A percentile compares a stretch with the other conserved stretches of the same genome.
Evolutionary conservation across 805 yeast genomes (phyloP).

Genomic region (Sugiyamaella smithiae): DNA sequence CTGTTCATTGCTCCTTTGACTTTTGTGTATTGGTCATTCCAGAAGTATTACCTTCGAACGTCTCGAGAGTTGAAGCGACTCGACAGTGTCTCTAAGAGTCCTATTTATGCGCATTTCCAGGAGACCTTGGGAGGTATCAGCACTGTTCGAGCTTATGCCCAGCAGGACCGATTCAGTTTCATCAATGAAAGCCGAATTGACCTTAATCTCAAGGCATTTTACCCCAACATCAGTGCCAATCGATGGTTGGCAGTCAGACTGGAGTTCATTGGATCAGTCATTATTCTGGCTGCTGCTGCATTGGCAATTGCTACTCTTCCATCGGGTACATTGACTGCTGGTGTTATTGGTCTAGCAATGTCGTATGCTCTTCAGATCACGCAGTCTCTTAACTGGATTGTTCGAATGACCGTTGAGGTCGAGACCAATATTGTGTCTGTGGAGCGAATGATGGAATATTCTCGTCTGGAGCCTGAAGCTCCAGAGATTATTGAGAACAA

Average conservation of each 20-base stretch:
- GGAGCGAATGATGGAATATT: constrained; percentile 88
- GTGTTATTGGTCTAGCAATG: constrained; percentile 89
- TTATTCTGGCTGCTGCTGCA: constrained; percentile 83
- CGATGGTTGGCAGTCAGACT: constrained; percentile 97
- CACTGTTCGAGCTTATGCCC: constrained; percentile 74
- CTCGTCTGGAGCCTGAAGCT: constrained; percentile 80
- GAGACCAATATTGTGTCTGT: constrained; percentile 97
- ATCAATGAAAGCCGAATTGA: constrained; percentile 62
- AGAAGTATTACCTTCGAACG: constrained; percentile 63
- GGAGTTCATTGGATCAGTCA: constrained; percentile 85
- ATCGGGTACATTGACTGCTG: constrained; percentile 74
- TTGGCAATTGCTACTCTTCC: constrained; percentile 68
- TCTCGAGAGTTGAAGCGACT: constrained; percentile 80
- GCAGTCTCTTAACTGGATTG: constrained; percentile 94
- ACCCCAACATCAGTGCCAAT: constrained; percentile 88
- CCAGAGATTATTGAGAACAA: constrained; percentile 60
- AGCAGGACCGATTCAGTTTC: constrained; percentile 57
- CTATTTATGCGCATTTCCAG: constrained; percentile 78
- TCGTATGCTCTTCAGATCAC: constrained; percentile 92
- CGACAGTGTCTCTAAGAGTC: constrained; percentile 66
- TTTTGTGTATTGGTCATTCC: constrained; percentile 65
- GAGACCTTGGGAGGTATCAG: constrained; percentile 77
- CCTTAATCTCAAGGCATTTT: constrained; percentile 84
- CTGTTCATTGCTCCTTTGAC: constrained; percentile 67
- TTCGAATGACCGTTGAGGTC: constrained; percentile 97